A percentile compares a stretch with the other conserved stretches of the same genome.
These are phyloP conservation scores for Ophioceras dolichostomum DNA, from an alignment of 2,329 filamentous ascomycete genomes.

Conservation along the genomic window DNA sequence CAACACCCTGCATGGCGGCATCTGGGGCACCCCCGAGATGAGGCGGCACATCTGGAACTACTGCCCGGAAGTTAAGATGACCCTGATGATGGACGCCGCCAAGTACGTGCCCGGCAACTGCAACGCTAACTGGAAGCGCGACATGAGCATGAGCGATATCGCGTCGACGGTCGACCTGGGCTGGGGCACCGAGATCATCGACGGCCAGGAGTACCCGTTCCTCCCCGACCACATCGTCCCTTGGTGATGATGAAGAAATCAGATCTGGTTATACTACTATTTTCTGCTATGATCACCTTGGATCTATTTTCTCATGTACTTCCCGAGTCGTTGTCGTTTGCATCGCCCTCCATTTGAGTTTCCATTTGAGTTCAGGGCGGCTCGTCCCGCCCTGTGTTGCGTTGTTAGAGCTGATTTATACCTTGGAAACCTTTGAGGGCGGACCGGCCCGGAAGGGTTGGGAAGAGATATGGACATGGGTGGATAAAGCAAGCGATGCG, in stretches of 20 bases:
- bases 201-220: slow-evolving; percentile 25
- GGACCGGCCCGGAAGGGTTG: no score
- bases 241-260: slow-evolving; percentile 18
- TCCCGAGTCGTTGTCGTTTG: no score
- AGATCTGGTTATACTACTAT: neutral
- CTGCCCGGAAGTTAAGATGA: slow-evolving; percentile 48
- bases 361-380: no score
- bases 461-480: no score
- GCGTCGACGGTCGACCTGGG: slow-evolving; percentile 13
- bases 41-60: slow-evolving; percentile 41
- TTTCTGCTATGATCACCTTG: neutral
- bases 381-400: no score
- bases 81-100: slow-evolving; percentile 39
- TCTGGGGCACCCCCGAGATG: slow-evolving; percentile 35
- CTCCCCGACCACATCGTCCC: slow-evolving; percentile 21
- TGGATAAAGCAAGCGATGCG: no score
- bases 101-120: slow-evolving; percentile 36
- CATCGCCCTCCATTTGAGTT: no score
- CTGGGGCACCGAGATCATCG: slow-evolving; percentile 26
- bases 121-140: slow-evolving; percentile 30
- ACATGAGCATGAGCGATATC: slow-evolving; percentile 9
- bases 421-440: no score
- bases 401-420: no score
- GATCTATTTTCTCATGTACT: neutral
- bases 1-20: slow-evolving; percentile 25